phyloP scores from a whole-genome alignment of 2,329 filamentous ascomycete species.

The Chaetomium sp. region DNA sequence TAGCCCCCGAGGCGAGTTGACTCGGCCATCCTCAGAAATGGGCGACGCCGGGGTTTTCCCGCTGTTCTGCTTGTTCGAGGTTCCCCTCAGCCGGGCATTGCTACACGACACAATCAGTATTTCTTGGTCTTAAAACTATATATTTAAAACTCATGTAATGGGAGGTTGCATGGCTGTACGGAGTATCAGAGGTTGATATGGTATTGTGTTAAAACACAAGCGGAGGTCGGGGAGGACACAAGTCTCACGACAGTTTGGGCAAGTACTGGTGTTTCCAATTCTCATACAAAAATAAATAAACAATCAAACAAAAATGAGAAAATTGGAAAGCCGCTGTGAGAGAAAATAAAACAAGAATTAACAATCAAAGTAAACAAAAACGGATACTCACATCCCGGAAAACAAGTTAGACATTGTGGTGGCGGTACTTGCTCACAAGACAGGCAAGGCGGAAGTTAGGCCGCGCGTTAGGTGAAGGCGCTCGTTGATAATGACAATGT shows the following conservation, averaged over 20 bases:
- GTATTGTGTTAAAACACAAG: no score
- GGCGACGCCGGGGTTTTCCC: slow-evolving; percentile 22
- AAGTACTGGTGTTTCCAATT: no score
- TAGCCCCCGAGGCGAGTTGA: slow-evolving; percentile 16
- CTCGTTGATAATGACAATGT: no score
- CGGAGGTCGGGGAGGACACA: no score
- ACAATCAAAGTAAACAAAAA: not conserved
- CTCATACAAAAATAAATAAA: no score
- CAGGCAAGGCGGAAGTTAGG: not conserved
- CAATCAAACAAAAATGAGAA: not conserved
- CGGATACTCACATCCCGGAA: slow-evolving; percentile 21
- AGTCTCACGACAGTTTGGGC: no score
- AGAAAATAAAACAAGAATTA: not conserved
- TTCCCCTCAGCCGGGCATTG: slow-evolving; percentile 25
- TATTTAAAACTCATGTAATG: not conserved
- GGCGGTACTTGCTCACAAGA: not conserved
- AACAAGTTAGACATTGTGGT: slow-evolving; percentile 27
- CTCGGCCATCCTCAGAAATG: slow-evolving; percentile 19
- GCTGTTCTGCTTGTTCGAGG: slow-evolving; percentile 20
- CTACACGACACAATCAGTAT: slow-evolving; percentile 19
- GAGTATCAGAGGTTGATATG: not conserved
- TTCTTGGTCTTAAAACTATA: not conserved
- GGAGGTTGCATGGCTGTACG: not conserved
- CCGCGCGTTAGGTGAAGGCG: no score
- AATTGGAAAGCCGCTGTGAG: not conserved